A percentile compares a stretch with the other conserved stretches of the same genome.
Conservation (phyloP, 169 alveolate species). For the Plasmodium cynomolgi region DNA sequence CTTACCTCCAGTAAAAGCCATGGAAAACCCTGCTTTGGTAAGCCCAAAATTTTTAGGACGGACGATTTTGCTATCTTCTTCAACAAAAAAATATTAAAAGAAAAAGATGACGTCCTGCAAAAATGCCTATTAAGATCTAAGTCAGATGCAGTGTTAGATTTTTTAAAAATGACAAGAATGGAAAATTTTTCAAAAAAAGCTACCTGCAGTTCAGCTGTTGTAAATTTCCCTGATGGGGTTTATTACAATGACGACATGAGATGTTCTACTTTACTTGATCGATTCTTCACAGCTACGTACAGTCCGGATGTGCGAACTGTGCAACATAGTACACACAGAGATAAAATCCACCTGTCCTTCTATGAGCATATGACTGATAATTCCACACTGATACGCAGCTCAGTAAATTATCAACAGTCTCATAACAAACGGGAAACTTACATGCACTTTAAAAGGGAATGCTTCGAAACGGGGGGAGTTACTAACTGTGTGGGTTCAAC, state of each 20-base stretch:
- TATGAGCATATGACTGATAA: background rate
- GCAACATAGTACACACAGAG: background rate
- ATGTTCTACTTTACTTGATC: conserved; percentile 33
- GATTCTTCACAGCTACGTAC: conserved; percentile 53
- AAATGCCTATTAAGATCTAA: conserved; percentile 56
- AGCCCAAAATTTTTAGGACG: conserved; percentile 55
- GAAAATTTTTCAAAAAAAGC: conserved; percentile 15
- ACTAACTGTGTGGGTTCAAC: background rate
- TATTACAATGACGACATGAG: background rate
- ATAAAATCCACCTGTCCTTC: conserved; percentile 20
- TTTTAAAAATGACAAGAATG: conserved; percentile 30
- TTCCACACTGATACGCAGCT: background rate
- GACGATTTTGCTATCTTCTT: conserved; percentile 49
- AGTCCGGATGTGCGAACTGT: background rate
- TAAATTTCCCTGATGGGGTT: background rate
- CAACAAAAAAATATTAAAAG: conserved; percentile 44
- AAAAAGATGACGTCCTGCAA: conserved; percentile 46
- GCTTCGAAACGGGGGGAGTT: background rate
- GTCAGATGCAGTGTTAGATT: conserved; percentile 61
- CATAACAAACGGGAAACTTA: background rate
- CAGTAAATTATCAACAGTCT: background rate
- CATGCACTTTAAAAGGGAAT: background rate
- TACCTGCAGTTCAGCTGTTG: background rate
- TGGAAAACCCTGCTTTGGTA: conserved; percentile 47
- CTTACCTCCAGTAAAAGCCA: background rate